These are phyloP conservation scores for Kwoniella dendrophila DNA, from an alignment of 768 basidiomycete genomes.

Conservation along the genomic window DNA sequence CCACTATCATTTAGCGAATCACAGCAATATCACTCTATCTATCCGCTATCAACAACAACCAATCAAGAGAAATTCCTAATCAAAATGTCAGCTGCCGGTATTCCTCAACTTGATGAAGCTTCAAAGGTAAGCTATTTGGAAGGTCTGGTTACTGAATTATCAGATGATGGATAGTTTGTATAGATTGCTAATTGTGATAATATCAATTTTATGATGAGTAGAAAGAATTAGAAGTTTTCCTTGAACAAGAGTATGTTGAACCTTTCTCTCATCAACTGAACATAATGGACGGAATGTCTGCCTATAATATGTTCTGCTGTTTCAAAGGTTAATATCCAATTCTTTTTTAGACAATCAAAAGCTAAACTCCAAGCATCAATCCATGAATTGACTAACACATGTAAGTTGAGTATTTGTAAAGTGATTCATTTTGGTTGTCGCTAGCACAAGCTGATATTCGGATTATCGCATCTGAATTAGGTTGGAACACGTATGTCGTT, in stretches of 20 bases:
- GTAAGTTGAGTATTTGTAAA: conserved; percentile 71
- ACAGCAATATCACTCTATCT: background rate
- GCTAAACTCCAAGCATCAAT: conserved; percentile 68
- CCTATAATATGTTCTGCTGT: too few species aligned
- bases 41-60: background rate
- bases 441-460: background rate
- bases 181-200: background rate
- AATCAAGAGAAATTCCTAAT: background rate
- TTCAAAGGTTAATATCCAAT: background rate
- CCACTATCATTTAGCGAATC: background rate
- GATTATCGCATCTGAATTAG: background rate
- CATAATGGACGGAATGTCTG: background rate
- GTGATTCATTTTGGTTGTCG: conserved; percentile 11
- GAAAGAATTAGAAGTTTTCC: conserved; percentile 79
- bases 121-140: conserved; percentile 42
- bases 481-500: conserved; percentile 26
- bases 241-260: conserved; percentile 67
- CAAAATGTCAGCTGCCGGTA: conserved; percentile 40
- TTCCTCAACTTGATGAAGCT: conserved; percentile 53
- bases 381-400: conserved; percentile 80
- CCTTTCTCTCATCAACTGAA: too few species aligned
- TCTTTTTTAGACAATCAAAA: conserved; percentile 64
- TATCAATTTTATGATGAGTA: conserved; percentile 48
- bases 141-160: too few species aligned
- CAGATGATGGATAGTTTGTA: too few species aligned